Evolutionary conservation across 768 basidiomycete species (phyloP).

Genomic region (Pulveroboletus frians): DNA sequence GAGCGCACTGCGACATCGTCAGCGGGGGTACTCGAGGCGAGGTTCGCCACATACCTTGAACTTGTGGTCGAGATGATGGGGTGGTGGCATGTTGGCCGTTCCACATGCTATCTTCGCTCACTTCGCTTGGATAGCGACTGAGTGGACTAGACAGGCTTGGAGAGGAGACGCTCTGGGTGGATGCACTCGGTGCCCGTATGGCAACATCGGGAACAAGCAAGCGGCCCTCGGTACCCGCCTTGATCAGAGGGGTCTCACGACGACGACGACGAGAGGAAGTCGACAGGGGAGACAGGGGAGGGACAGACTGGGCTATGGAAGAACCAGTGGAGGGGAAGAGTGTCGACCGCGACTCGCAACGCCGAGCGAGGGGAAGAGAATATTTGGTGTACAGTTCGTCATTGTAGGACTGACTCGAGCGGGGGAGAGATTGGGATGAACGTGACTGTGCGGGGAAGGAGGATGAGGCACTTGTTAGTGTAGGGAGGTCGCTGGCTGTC

Average conservation of each 20-base stretch:
- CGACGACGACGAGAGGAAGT: slow-evolving; percentile 34
- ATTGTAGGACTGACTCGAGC: slow-evolving; percentile 30
- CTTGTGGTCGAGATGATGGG: slow-evolving; percentile 35
- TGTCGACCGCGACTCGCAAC: slow-evolving; percentile 46
- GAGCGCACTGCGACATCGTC: slow-evolving; percentile 47
- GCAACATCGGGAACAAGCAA: slow-evolving; percentile 50
- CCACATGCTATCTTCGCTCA: slow-evolving; percentile 34
- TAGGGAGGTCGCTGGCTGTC: slow-evolving; percentile 33
- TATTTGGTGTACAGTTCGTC: slow-evolving; percentile 54
- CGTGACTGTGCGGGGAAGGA: slow-evolving; percentile 24
- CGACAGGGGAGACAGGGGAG: slow-evolving; percentile 33
- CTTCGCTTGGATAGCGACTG: slow-evolving; percentile 38
- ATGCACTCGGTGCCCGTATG: slow-evolving; percentile 27
- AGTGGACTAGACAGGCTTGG: slow-evolving; percentile 34
- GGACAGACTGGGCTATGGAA: slow-evolving; percentile 33
- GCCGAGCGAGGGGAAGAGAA: slow-evolving; percentile 51
- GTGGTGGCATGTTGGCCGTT: slow-evolving; percentile 22
- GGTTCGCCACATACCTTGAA: slow-evolving; percentile 44
- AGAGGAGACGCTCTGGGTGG: slow-evolving; percentile 31
- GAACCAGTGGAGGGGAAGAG: slow-evolving; percentile 33
- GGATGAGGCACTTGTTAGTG: slow-evolving; percentile 20
- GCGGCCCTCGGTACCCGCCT: slow-evolving; percentile 58
- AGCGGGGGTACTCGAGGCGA: slow-evolving; percentile 4
- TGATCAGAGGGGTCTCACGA: slow-evolving; percentile 52
- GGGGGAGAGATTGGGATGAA: slow-evolving; percentile 20